Conservation (phyloP, 257 asterid genomes). For the Ilex aquifolium region DNA sequence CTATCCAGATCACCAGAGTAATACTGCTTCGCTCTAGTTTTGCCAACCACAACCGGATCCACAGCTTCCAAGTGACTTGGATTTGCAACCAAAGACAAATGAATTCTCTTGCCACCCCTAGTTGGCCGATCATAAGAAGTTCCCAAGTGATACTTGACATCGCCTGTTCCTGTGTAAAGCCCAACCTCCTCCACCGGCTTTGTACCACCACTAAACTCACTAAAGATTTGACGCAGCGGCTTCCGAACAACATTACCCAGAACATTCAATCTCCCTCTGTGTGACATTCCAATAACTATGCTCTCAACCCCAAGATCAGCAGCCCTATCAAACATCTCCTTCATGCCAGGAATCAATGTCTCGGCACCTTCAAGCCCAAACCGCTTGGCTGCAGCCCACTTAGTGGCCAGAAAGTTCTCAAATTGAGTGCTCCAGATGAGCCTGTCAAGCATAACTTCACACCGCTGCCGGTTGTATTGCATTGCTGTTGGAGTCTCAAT, state of each 20-base stretch:
- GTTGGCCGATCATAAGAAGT: slow-evolving; percentile 97
- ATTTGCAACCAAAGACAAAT: slow-evolving; percentile 87
- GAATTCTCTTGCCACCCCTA: slow-evolving; percentile 92
- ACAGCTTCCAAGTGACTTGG: slow-evolving; percentile 99
- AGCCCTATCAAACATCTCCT: slow-evolving; percentile 94
- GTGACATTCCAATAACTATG: slow-evolving; percentile 97
- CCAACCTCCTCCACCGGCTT: slow-evolving; percentile 86
- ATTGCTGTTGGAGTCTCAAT: slow-evolving; percentile 83
- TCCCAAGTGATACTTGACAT: slow-evolving; percentile 94
- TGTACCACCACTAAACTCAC: slow-evolving; percentile 88
- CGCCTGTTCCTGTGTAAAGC: slow-evolving; percentile 95
- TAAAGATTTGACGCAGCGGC: slow-evolving; percentile 87
- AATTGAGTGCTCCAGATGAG: slow-evolving; percentile 90
- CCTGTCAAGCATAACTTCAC: slow-evolving; percentile 91
- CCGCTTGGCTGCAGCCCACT: slow-evolving; percentile 92
- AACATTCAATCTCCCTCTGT: slow-evolving; percentile 87
- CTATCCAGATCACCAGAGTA: slow-evolving; percentile 71
- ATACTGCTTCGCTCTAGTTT: slow-evolving; percentile 92
- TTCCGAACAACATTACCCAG: slow-evolving; percentile 88
- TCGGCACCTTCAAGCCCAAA: slow-evolving; percentile 98
- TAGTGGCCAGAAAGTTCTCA: slow-evolving; percentile 91
- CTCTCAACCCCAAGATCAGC: slow-evolving; percentile 96
- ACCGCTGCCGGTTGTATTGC: slow-evolving; percentile 64
- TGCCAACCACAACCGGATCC: slow-evolving; percentile 89
- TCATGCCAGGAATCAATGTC: slow-evolving; percentile 98